Evolutionary conservation across 805 yeast genomes (phyloP).

Genomic region (Saccharomyces jurei): DNA sequence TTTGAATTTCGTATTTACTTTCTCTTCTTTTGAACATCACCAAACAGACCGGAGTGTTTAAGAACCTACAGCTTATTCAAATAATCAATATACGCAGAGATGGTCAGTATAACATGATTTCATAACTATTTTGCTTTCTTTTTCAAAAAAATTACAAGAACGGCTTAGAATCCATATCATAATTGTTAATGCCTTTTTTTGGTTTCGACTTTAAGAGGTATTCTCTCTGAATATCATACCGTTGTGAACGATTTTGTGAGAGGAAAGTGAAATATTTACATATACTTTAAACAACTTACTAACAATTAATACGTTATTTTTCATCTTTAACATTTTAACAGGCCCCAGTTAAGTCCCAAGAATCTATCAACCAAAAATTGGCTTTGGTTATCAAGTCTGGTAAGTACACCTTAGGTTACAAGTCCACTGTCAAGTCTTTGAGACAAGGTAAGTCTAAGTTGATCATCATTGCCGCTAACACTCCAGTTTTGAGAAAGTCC

Average conservation of each 20-base stretch:
- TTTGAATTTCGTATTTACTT: not conserved
- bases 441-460: slow-evolving; percentile 99
- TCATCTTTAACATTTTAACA: slow-evolving; percentile 20
- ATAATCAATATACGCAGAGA: slow-evolving; percentile 70
- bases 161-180: not conserved
- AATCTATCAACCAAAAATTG: slow-evolving; percentile 95
- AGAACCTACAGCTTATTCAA: slow-evolving; percentile 18
- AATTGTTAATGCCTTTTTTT: not conserved
- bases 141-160: not conserved
- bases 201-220: not conserved
- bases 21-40: slow-evolving; percentile 1
- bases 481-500: slow-evolving; percentile 99
- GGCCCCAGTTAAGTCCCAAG: slow-evolving; percentile 93
- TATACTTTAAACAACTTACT: slow-evolving; percentile 3
- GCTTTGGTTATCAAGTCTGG: slow-evolving; percentile 98
- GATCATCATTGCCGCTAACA: slow-evolving; percentile 96
- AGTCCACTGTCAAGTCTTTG: slow-evolving; percentile 95
- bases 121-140: not conserved
- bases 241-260: not conserved
- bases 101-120: slow-evolving; percentile 64
- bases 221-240: not conserved
- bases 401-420: slow-evolving; percentile 99
- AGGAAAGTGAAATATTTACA: slow-evolving; percentile 6
- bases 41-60: slow-evolving; percentile 86
- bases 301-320: slow-evolving; percentile 34